Evolutionary conservation across 169 alveolate genomes (phyloP), one percentile per base, ranked within the genome.

Genomic region (Eimeria praecox): DNA sequence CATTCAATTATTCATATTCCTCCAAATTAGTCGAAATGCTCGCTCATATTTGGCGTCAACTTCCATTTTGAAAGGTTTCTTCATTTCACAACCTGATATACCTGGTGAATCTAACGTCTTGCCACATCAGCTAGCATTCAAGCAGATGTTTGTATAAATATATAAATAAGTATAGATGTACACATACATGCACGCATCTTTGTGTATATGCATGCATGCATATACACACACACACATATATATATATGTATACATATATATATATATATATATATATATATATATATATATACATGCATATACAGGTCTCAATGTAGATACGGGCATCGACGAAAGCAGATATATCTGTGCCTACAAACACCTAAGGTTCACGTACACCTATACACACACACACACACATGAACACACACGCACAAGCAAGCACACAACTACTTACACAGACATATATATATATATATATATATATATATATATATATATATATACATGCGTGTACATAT

Each of bases 21-120:
- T 80, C 42, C 59, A 80, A 35, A 59, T 80, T 33, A 80, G 66
- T 14, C 69, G 89, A 62, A 40, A 80, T 20, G 64, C 89, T 10
- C 33, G 49, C 30, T 24, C 89, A 35, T 80, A 80, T 66, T 59
- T 80, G 9, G 89, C 38, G 2, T 80, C 89, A 16, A 80, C 40
- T 0, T 33, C 89, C 4, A 22, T 80, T 18, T 33, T 44, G 18
- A 80, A 80, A 33, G 12, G 66, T 33, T 12, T 33, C 38, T 22
- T 18, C 40, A 42, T 10, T 35, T 27, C 86, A 27, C n/a, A n/a
- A 20, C 1, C 86, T 33, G 38, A 33, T 42, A 10, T 24, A n/a
- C 56, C 56, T 8, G 86, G 86, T 75, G 18, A 75, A 52, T 75
- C 86, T 30, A 35, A n/a, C 52, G 52, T 30, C 12, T 42, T 10